Evolutionary conservation across 139 green algal species (phyloP), one percentile per base, ranked within the genome.

Genomic region (Eudorina sp.): DNA sequence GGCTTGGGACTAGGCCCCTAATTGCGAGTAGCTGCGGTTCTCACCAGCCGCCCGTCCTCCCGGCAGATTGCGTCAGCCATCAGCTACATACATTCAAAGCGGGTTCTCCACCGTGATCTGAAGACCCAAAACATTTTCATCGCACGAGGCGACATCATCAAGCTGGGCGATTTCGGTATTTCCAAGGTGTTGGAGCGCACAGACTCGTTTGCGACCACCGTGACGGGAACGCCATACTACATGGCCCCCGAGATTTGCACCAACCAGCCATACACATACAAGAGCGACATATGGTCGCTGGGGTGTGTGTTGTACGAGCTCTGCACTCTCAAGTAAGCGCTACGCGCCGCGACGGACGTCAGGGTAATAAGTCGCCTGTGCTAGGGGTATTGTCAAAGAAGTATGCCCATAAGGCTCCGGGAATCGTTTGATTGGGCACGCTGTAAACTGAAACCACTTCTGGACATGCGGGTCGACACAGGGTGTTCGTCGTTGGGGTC

Each of bases 71-170:
- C 92, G 2, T 91, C 85, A 3, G 90, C 92, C 4, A 87, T 96
- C 48, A 84, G 88, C 74, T 92, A 95, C 83, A 94, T 96, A 34
- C 94, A 96, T 85, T 85, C 55, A 62, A 92, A 92, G 72, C 84
- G 87, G 23, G 88, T 96, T 48, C 53, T 96, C 64, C 94, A 96
- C 68, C 70, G 94, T 2, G 95, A 96, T 74, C 74, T 96, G 29
- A 97, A 96, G 88, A 93, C 94, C 0, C 94, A 97, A 74, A 98
- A 98, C 91, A 96, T 98, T 55, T 97, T 98, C 91, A 94, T 97
- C 19, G 92, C 89, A 29, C 79, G 80, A 16, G 92, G 94, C 23
- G 94, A 93, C 19, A 91, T 96, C 41, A 91, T 97, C 11, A 96
- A 96, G 86, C 89, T 98, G n/a, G 96, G 95, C 1, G 96, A 98